Conservation (phyloP, 495 filamentous ascomycete species). For the Talaromyces ruber region DNA sequence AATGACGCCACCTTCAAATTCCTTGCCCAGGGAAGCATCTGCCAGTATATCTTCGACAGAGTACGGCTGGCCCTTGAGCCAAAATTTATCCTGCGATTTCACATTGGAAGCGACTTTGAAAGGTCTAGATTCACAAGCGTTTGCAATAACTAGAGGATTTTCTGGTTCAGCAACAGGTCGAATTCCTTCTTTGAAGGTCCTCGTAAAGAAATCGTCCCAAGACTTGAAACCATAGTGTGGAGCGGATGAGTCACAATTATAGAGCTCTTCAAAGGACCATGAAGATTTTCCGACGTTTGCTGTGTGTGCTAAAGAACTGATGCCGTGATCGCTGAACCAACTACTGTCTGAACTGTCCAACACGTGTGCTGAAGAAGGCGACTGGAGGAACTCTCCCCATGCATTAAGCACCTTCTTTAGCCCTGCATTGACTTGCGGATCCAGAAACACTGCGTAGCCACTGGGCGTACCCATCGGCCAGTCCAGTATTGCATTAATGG, state of each 20-base stretch:
- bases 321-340: conserved; percentile 52
- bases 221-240: conserved; percentile 50
- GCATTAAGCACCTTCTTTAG: conserved; percentile 60
- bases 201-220: conserved; percentile 74
- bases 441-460: conserved; percentile 57
- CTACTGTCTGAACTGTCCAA: conserved; percentile 39
- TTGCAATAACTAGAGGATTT: conserved; percentile 42
- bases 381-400: conserved; percentile 54
- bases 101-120: conserved; percentile 17
- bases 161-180: conserved; percentile 50
- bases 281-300: conserved; percentile 24
- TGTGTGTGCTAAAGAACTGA: conserved; percentile 37
- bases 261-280: conserved; percentile 11
- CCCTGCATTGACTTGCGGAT: conserved; percentile 57
- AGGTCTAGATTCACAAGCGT: conserved; percentile 56
- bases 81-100: conserved; percentile 38
- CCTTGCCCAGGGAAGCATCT: conserved; percentile 35
- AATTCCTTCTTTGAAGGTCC: conserved; percentile 41
- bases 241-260: not conserved
- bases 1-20: conserved; percentile 53
- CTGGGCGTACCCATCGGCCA: conserved; percentile 65
- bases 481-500: conserved; percentile 60
- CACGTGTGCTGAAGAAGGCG: conserved; percentile 48
- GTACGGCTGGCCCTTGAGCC: conserved; percentile 63
- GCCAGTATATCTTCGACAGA: conserved; percentile 55